Evolutionary conservation across 495 filamentous ascomycete species (phyloP), one percentile per base, ranked within the genome.

Genomic region (Penicillium verhagenii): DNA sequence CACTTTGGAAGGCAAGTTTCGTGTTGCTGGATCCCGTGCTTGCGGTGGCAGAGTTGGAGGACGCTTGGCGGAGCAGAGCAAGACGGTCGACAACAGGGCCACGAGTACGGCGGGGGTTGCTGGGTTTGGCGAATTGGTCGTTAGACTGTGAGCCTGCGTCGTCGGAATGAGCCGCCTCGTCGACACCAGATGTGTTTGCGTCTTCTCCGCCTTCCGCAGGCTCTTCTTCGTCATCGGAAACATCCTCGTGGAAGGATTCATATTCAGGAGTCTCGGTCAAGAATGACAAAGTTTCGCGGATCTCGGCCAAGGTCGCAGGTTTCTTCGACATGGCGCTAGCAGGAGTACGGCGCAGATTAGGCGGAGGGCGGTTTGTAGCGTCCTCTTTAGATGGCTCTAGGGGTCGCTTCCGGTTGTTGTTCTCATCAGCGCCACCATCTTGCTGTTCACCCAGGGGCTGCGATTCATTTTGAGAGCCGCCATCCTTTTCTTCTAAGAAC

Each of bases 251-350:
- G 66, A 76, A 78, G 2, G 74, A 78, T 51, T 78, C 76, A 14
- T 83, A 79, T 49, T 86, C 81, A 1, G 81, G 85, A 38, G 89
- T 86, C 52, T 94, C 92, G 20, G 93, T 86, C 8, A 96, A 78
- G 71, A 87, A 88, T 33, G 88, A 92, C 1, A 96, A 71, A 0
- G 88, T 88, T 57, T 91, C 82, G 37, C 89, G 83, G 66, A 96
- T 86, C 59, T 95, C 90, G 29, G 81, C 79, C 11, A 94, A 71
- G n/a, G 83, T 85, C 6, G 84, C 74, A 16, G 84, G 90, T 69
- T 78, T 84, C 71, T 82, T 86, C 48, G 74, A 75, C 69, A 72
- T 78, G 9, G 70, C 77, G 23, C 64, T 65, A 20, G 75, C 68
- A 40, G 79, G 79, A 13, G 85, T 90, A 20, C 89, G 83, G 23